Base-by-base conservation (phyloP, 139 green algal genomes). In the Monoraphidium neglectum region DNA sequence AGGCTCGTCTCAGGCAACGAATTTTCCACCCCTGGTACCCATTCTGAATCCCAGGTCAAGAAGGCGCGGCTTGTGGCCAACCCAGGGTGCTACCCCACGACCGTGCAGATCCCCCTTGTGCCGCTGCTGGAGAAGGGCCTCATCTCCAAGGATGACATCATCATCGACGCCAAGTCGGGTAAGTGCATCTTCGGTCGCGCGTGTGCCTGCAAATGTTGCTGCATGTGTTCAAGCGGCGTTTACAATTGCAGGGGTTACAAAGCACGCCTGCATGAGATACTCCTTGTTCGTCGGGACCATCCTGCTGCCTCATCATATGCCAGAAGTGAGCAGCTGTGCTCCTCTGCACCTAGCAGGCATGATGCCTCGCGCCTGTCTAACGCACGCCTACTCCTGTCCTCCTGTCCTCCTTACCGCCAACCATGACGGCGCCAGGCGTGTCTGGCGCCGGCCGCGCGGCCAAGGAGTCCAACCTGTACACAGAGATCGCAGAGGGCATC, bases 91-190 rank as follows among this genome's bases (percentile, higher is more conserved):
- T 99, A 99, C 79, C 96, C 96, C 37, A 99, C 96, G 53, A 66
- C 21, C 53, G 75, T 90, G 21, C 93, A 98, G 89, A 87, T 98
- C 49, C 88, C 94, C 0, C 86, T 98, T 47, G 84, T 88, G 51
- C 93, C 93, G 1, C 87, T 98, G 33, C 68, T 98, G 18, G 78
- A 94, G 79, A 69, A 69, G 26, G 76, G 82, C 8, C 80, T 98
- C 12, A 96, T 99, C 37, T 4, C 70, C 16, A 80, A 74, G 1
- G 90, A 98, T 5, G 93, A 96, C 83, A 98, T 99, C 79, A 95
- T 98, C 75, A 98, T 99, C 36, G 96, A 99, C 72, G 90, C 96
- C 61, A 99, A 99, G 87, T 97, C 89, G 28, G 94, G 93, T 87
- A 59, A 30, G 56, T 24, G 65, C 37, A 12, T 51, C 12, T 51